Percentiles rank a stretch among this genome's conserved stretches.
Conservation (phyloP, 78 protist genomes). For the Dictyostelium firmibasis region DNA sequence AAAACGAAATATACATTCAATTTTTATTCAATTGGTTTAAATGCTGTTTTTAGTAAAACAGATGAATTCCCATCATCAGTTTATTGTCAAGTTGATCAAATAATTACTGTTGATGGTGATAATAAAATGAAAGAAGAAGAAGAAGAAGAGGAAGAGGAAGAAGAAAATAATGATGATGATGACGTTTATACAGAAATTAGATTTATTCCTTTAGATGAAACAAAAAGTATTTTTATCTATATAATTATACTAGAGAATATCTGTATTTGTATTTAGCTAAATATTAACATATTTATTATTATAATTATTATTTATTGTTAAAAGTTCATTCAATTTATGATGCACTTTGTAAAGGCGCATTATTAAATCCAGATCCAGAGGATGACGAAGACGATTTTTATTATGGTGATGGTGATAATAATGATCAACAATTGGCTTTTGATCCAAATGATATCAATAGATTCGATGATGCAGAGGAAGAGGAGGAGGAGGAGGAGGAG, state of each 20-base stretch:
- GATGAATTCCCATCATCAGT: neutral
- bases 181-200: constrained; percentile 8
- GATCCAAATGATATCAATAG: neutral
- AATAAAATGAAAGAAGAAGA: neutral
- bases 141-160: neutral
- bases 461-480: constrained; percentile 7
- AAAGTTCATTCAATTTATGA: constrained; percentile 10
- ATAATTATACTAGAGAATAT: no score
- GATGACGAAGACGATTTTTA: constrained; percentile 24
- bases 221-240: neutral
- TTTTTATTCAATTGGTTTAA: constrained; percentile 25
- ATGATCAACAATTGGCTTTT: neutral
- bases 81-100: constrained; percentile 15
- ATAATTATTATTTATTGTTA: neutral
- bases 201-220: neutral
- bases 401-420: neutral
- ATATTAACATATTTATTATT: no score
- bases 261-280: no score
- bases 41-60: neutral
- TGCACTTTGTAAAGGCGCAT: constrained; percentile 7
- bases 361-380: constrained; percentile 40
- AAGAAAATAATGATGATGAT: neutral
- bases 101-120: neutral
- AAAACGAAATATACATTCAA: neutral
- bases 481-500: neutral